Base-by-base conservation (phyloP, 306 rosid genomes). In the Cucurbita pepo region DNA sequence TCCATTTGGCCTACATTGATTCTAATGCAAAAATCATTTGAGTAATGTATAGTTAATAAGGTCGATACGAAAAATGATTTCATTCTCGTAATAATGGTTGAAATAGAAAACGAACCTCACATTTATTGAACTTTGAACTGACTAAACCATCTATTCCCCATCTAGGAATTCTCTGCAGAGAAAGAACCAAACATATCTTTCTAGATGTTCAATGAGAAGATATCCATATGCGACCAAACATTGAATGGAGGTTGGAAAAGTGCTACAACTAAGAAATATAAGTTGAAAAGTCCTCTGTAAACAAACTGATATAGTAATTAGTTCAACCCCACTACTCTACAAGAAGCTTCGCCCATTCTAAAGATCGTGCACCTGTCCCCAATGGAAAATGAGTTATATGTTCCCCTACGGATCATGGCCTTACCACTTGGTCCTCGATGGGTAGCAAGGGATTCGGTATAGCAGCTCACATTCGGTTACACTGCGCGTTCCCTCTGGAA, bases 1-100 rank as follows among this genome's bases (percentile, higher is more conserved):
- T 77, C 96, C 98, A 56, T 18, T 69, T 69, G 96, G 94, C 81
- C 85, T 82, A 83, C 85, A 79, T 58, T 81, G 84, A 61, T 82
- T 82, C 97, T 87, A 83, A 80, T 81, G 85, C 72, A 37, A 77
- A 58, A 81, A 57, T 6, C 8, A 53, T 6, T 65, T 3, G 11
- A 19, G 53, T 21, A 10, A 65, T 10, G 22, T 65, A 44, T 10
- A 65, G 36, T 60, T 21, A 51, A 66, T 37, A 50, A 43, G 38
- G 11, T 65, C 19, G 51, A 65, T 19, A 10, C 38, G 18, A 65
- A 30, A 65, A 64, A 25, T 2, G 3, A 19, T 15, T 0, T 8
- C 25, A 12, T 7, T 15, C 6, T 37, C 19, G 63, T 56, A 58
- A 15, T 10, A 5, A 22, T 14, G 64, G 52, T 13, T 37, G 40